Base-by-base conservation (phyloP, 2,329 filamentous ascomycete species). In the Trichophyton simii region DNA sequence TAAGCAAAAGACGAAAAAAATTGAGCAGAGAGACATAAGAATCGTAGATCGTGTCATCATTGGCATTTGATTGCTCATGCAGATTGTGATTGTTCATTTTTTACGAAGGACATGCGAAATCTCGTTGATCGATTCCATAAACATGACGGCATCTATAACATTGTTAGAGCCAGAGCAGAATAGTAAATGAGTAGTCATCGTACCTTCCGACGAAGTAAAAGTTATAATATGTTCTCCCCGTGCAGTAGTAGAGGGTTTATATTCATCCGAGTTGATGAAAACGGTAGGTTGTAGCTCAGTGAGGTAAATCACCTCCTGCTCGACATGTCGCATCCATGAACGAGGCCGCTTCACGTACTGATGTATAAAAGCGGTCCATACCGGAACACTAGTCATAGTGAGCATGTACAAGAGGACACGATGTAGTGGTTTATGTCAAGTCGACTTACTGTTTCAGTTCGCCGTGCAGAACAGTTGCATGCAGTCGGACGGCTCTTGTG, bases 291-390 rank as follows among this genome's bases (percentile, higher is more conserved):
- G 76, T 34, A 83, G 71, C 55, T 80, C 75, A n/a, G 75, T 73
- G 22, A 85, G 69, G 25, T 79, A 69, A 1, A 83, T 70, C 1
- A 76, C 75, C 44, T 73, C 76, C 1, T 74, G 58, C 1, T 73
- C 73, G 0, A 76, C 66, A 9, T 70, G 71, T 46, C 75, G 75
- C 62, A 81, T 74, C 80, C 82, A 84, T 38, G 71, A 72, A 8
- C 36, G n/a, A 3, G 70, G 74, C 59, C 75, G 72, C 31, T 72
- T 71, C 38, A 82, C 70, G 60, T 79, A 76, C 25, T 77, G 71
- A 0, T 78, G 80, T 20, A 83, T 74, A 63, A 83, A 83, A 0
- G 80, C 80, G 1, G 82, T 86, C 83, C 83, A 86, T 61, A 85
- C 79, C 0, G 83, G 83, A 1, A 81, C 79, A 20, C 77, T 78